Conservation (phyloP, 2,329 filamentous ascomycete species). For the Monosporascus sp. region DNA sequence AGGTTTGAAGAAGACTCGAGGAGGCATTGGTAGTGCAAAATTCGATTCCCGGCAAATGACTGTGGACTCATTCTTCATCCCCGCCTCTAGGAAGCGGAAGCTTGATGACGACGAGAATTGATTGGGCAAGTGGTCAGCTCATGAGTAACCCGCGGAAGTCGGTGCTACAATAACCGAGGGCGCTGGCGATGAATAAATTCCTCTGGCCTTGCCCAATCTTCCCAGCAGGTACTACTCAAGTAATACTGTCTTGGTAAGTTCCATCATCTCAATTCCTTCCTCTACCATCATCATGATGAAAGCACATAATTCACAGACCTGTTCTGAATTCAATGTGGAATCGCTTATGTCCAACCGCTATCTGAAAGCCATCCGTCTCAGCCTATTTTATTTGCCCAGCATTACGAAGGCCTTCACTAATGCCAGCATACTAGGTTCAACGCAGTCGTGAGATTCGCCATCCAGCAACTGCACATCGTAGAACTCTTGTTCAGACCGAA, state of each 20-base stretch:
- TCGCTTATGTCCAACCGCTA: conserved; percentile 74
- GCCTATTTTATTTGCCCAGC: background rate
- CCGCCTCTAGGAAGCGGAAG: conserved; percentile 44
- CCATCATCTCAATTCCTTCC: conserved; percentile 4
- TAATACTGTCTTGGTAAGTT: conserved; percentile 32
- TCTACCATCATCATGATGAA: conserved; percentile 61
- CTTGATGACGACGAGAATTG: conserved; percentile 21
- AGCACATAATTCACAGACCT: conserved; percentile 72
- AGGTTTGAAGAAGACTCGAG: conserved; percentile 71
- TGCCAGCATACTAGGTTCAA: background rate
- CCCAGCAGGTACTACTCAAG: background rate
- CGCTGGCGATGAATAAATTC: background rate
- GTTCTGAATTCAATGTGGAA: conserved; percentile 70
- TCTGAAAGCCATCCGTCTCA: conserved; percentile 47
- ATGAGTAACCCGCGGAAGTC: background rate
- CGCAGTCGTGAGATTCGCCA: no score
- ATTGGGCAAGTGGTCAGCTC: background rate
- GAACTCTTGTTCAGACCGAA: no score
- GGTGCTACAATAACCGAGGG: background rate
- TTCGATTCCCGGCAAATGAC: conserved; percentile 72
- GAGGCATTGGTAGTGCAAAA: conserved; percentile 73
- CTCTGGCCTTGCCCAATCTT: background rate
- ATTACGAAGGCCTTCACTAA: conserved; percentile 5
- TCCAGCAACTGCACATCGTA: no score
- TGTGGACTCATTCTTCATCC: conserved; percentile 67